These are phyloP conservation scores for Neocatenulostroma microsporum DNA, from an alignment of 2,329 filamentous ascomycete genomes.

Conservation along the genomic window DNA sequence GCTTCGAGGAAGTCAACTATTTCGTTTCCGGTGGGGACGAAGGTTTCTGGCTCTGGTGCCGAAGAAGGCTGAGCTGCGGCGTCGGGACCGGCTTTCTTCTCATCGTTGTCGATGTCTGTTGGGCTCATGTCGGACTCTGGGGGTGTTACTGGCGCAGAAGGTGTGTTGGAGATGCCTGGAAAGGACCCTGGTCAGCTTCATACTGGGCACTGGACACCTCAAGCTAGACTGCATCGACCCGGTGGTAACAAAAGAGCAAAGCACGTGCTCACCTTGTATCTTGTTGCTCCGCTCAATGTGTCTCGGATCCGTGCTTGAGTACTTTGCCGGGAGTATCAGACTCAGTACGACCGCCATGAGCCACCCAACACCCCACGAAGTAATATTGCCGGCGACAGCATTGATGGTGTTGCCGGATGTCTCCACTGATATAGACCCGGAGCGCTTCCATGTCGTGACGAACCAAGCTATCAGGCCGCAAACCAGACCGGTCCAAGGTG, in stretches of 20 bases:
- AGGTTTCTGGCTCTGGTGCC: slow-evolving; percentile 17
- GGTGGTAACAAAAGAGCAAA: too few species aligned
- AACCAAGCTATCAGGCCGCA: slow-evolving; percentile 42
- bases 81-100: slow-evolving; percentile 6
- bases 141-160: slow-evolving; percentile 24
- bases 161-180: slow-evolving; percentile 23
- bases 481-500: slow-evolving; percentile 39
- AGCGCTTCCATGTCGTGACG: slow-evolving; percentile 27
- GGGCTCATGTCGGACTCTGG: background rate
- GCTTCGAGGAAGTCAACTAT: slow-evolving; percentile 37
- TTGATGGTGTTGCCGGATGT: slow-evolving; percentile 33
- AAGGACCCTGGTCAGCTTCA: too few species aligned
- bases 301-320: slow-evolving; percentile 31
- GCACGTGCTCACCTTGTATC: too few species aligned
- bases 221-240: too few species aligned
- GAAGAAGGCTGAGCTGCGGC: slow-evolving; percentile 10
- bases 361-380: slow-evolving; percentile 17
- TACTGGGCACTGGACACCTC: too few species aligned
- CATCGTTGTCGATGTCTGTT: background rate
- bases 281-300: slow-evolving; percentile 35
- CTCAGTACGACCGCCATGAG: slow-evolving; percentile 36
- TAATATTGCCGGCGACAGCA: slow-evolving; percentile 31
- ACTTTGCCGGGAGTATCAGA: slow-evolving; percentile 30
- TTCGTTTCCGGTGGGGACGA: slow-evolving; percentile 32
- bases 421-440: slow-evolving; percentile 33